Conservation (phyloP, 108 stramenopile genomes). For the Pseudonitzschia pungens region DNA sequence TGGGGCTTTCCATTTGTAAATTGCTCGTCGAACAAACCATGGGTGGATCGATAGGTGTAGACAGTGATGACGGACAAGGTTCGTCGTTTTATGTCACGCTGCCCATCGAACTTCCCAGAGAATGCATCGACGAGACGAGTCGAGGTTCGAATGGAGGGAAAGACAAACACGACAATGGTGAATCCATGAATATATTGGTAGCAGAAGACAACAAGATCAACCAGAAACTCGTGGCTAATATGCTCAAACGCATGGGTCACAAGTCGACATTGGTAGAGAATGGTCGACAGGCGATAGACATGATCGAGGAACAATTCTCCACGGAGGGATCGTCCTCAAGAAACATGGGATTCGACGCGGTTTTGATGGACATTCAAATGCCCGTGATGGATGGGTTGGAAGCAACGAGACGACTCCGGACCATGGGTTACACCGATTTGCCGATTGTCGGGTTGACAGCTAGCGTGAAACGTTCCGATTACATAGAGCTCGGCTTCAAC, state of each 20-base stretch:
- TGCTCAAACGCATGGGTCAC: constrained; percentile 45
- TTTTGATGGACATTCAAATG: constrained; percentile 76
- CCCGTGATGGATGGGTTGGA: constrained; percentile 69
- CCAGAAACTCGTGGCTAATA: constrained; percentile 38
- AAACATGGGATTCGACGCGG: constrained; percentile 32
- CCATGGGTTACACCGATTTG: constrained; percentile 35
- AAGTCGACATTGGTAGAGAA: constrained; percentile 33
- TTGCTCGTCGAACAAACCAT: constrained; percentile 38
- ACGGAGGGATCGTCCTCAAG: too few relatives aligned
- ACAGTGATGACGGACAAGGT: constrained; percentile 33
- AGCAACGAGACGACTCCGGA: constrained; percentile 49
- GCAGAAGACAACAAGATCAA: constrained; percentile 62
- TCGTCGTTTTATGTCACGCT: constrained; percentile 38
- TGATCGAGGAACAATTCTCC: constrained; percentile 14
- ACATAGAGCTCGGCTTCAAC: constrained; percentile 32
- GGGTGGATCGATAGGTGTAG: constrained; percentile 49
- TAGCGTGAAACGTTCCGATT: constrained; percentile 34
- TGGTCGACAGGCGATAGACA: constrained; percentile 50
- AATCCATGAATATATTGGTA: constrained; percentile 39
- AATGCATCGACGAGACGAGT: constrained; percentile 7
- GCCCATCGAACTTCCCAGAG: constrained; percentile 26
- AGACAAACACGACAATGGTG: not conserved
- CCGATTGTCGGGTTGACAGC: constrained; percentile 59
- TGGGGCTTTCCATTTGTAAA: constrained; percentile 54
- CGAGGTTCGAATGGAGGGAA: not conserved